Base-by-base conservation (phyloP, 495 filamentous ascomycete genomes). In the Penicillium herquei region DNA sequence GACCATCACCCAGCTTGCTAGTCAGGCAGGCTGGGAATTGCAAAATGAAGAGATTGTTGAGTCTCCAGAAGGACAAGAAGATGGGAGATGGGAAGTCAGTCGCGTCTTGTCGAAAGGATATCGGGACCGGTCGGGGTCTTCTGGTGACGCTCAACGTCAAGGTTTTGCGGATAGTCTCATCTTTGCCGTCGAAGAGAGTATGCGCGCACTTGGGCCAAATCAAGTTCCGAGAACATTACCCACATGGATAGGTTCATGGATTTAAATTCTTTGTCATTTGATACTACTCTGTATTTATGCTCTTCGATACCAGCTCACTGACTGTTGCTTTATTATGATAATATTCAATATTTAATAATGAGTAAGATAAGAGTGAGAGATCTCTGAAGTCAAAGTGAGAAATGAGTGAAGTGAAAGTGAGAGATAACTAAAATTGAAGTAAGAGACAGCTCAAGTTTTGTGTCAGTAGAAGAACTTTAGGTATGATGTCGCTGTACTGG, bases 81-180 rank as follows among this genome's bases (percentile, higher is more conserved):
- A 82, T 57, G 78, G 70, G 17, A 51, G 55, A 35, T 81, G 77
- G 78, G 79, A 82, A 61, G 66, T 73, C 43, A 59, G 53, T 53
- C 58, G 55, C 54, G 61, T 62, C 57, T 58, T 67, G 57, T 67
- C 64, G 3, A 6, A 46, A 13, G 12, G 1, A n/a, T 46, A 46
- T 32, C 21, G 21, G 13, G 12, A 1, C 13, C 12, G 43, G 43
- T 30, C 26, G 21, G 18, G 13, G 10, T 31, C 26, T 6, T 14
- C 41, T 21, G 17, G 41, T 33, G 43, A 13, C 30, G 18, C 12
- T 16, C 10, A 8, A 31, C 43, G 43, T 46, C 43, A 32, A 31
- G 43, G 9, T 4, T 46, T 31, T 7, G 43, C 43, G 16, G n/a
- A 46, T 30, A n/a, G 7, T 11, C 14, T 46, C 21, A 30, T 46